Conservation (phyloP, 495 filamentous ascomycete genomes). For the Pseudomonodictys pantanalensis region DNA sequence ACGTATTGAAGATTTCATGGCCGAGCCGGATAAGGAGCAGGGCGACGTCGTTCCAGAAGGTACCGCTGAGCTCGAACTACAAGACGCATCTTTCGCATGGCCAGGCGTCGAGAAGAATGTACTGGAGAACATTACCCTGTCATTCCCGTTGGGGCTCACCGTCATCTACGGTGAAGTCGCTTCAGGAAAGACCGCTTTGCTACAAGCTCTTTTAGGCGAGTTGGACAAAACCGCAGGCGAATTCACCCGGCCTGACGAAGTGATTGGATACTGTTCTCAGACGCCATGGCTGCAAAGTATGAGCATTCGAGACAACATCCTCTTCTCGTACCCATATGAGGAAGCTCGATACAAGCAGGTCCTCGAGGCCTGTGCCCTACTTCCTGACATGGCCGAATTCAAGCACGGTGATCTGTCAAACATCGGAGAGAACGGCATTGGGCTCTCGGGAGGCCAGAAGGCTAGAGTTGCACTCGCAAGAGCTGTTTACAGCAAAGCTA, state of each 20-base stretch:
- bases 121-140: constrained; percentile 59
- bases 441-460: constrained; percentile 43
- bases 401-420: constrained; percentile 43
- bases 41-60: constrained; percentile 34
- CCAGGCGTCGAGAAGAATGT: constrained; percentile 62
- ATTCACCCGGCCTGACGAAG: constrained; percentile 58
- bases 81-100: constrained; percentile 72
- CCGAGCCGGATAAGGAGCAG: constrained; percentile 69
- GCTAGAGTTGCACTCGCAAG: constrained; percentile 43
- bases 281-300: constrained; percentile 90
- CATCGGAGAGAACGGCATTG: constrained; percentile 45
- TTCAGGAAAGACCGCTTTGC: constrained; percentile 73
- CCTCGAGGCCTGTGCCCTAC: constrained; percentile 42
- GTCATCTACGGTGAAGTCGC: constrained; percentile 70
- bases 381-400: constrained; percentile 41
- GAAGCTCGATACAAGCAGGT: constrained; percentile 52
- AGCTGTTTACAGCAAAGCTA: constrained; percentile 42
- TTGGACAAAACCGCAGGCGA: constrained; percentile 64
- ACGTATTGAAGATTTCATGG: constrained; percentile 81
- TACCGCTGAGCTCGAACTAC: constrained; percentile 50
- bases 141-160: constrained; percentile 63
- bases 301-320: constrained; percentile 81
- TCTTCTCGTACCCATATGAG: constrained; percentile 73
- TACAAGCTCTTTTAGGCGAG: constrained; percentile 77
- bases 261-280: constrained; percentile 78